phyloP scores from a whole-genome alignment of 345 rosid genomes.

The Fremontodendron californicum region DNA sequence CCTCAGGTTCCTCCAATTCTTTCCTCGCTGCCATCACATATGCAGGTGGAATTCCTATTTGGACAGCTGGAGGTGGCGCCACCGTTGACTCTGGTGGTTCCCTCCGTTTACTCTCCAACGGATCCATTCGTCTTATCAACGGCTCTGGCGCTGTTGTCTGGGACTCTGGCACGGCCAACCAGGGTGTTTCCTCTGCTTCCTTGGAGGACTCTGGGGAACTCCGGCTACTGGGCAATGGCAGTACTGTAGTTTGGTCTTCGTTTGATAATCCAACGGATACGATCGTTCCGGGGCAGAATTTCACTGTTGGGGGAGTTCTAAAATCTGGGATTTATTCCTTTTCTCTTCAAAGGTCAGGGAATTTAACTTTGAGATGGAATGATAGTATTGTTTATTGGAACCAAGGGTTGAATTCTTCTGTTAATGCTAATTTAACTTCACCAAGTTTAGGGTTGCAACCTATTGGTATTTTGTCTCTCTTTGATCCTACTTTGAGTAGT shows the following conservation, averaged over 20 bases:
- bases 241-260: conserved; percentile 47
- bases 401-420: conserved; percentile 45
- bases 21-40: conserved; percentile 45
- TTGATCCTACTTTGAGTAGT: conserved; percentile 22
- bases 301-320: conserved; percentile 25
- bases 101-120: conserved; percentile 39
- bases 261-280: conserved; percentile 51
- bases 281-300: conserved; percentile 46
- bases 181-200: conserved; percentile 42
- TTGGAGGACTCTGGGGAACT: conserved; percentile 54
- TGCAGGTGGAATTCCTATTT: conserved; percentile 41
- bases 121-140: conserved; percentile 48
- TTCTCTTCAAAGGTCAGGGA: conserved; percentile 34
- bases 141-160: conserved; percentile 48
- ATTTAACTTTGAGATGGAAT: conserved; percentile 56
- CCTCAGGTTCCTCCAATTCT: conserved; percentile 21
- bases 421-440: conserved; percentile 33
- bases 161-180: conserved; percentile 46
- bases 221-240: conserved; percentile 26
- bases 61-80: conserved; percentile 34
- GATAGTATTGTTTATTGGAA: conserved; percentile 40
- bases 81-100: conserved; percentile 44
- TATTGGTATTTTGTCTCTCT: conserved; percentile 36
- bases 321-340: conserved; percentile 53
- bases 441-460: conserved; percentile 37